Evolutionary conservation across 371 early-diverging fungal genomes (phyloP).

Genomic region (Actinomortierella wolfii): DNA sequence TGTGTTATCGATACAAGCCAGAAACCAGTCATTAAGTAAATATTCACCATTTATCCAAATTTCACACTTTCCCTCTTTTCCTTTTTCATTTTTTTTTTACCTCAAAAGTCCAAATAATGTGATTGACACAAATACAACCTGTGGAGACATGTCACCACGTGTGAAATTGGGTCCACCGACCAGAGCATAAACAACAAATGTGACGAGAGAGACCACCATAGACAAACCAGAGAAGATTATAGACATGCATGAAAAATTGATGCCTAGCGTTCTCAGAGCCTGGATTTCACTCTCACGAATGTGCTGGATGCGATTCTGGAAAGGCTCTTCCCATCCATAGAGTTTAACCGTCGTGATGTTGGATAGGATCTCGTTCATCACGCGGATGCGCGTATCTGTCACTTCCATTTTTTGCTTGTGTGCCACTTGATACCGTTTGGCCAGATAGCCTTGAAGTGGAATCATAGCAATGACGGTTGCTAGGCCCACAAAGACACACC

Average conservation of each 20-base stretch:
- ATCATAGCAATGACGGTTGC: slow-evolving; percentile 45
- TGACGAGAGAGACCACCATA: slow-evolving; percentile 9
- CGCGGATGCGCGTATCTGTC: slow-evolving; percentile 25
- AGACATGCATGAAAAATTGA: slow-evolving; percentile 5
- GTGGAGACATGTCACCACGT: slow-evolving; percentile 10
- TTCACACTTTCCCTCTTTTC: too few relatives aligned
- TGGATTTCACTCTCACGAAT: slow-evolving; percentile 13
- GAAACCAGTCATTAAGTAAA: too few relatives aligned
- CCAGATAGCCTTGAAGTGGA: slow-evolving; percentile 57
- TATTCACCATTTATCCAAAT: too few relatives aligned
- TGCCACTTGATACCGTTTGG: slow-evolving; percentile 12
- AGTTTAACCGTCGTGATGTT: slow-evolving; percentile 23
- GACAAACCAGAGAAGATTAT: slow-evolving; percentile 12
- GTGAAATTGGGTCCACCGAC: slow-evolving; percentile 23
- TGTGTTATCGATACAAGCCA: too few relatives aligned
- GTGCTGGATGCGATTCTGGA: slow-evolving; percentile 15
- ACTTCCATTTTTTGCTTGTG: slow-evolving; percentile 7
- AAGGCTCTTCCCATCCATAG: slow-evolving; percentile 1
- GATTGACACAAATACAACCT: slow-evolving; percentile 23
- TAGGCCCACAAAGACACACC: slow-evolving; percentile 55
- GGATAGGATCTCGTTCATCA: slow-evolving; percentile 22
- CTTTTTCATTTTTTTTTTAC: too few relatives aligned
- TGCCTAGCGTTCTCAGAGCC: slow-evolving; percentile 3
- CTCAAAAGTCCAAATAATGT: too few relatives aligned
- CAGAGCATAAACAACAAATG: slow-evolving; percentile 18